Evolutionary conservation across 495 filamentous ascomycete genomes (phyloP).

Genomic region (Aspergillus olivimuriae): DNA sequence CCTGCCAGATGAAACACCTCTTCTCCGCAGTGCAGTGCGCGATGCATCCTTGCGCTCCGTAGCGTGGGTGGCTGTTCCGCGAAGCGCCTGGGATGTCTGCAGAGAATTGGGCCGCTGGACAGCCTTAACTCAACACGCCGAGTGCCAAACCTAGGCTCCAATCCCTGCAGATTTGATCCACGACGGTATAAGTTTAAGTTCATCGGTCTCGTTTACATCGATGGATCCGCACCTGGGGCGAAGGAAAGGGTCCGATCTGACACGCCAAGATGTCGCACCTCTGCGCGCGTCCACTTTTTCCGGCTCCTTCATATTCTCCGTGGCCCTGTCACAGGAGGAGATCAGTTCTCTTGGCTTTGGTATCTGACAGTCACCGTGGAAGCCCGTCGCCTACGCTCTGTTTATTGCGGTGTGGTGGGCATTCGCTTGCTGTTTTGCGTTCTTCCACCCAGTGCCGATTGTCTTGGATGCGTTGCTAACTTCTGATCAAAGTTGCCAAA

Average conservation of each 20-base stretch:
- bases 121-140: neutral
- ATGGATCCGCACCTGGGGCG: neutral
- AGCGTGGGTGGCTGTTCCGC: neutral
- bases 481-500: too few relatives aligned
- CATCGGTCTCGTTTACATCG: neutral
- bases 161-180: neutral
- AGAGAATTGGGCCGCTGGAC: neutral
- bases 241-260: neutral
- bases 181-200: neutral
- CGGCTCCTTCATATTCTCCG: neutral
- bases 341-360: neutral
- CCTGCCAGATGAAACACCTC: too few relatives aligned
- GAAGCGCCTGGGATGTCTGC: neutral
- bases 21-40: too few relatives aligned
- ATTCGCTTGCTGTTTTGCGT: neutral
- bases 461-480: too few relatives aligned
- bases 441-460: too few relatives aligned
- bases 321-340: neutral
- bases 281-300: neutral
- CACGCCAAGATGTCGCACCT: conserved; percentile 5
- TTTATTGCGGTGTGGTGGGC: neutral
- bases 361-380: neutral
- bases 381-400: too few relatives aligned
- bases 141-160: neutral
- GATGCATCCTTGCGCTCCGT: too few relatives aligned